These are phyloP conservation scores for Gaeumannomyces tritici DNA, from an alignment of 2,329 filamentous ascomycete genomes.

Conservation along the genomic window DNA sequence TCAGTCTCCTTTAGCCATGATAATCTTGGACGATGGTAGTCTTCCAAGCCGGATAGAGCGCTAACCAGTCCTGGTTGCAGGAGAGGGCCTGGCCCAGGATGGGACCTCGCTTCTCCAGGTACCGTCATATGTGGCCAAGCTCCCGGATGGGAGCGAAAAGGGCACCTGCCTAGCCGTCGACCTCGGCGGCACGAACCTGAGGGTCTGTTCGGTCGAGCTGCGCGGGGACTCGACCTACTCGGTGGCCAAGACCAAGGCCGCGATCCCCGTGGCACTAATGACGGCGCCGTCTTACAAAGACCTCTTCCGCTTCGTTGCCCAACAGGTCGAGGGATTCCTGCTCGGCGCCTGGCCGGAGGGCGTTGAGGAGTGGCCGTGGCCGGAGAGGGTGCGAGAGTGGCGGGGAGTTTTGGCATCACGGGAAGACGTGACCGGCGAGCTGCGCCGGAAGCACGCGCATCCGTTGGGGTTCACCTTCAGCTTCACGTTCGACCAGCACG, in stretches of 20 bases:
- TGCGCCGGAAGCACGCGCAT: slow-evolving; percentile 54
- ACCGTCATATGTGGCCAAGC: slow-evolving; percentile 86
- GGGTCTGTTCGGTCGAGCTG: slow-evolving; percentile 86
- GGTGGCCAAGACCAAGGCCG: slow-evolving; percentile 82
- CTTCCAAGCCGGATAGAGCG: neutral
- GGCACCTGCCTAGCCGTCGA: slow-evolving; percentile 93
- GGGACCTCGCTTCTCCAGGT: slow-evolving; percentile 49
- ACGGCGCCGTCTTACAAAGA: slow-evolving; percentile 72
- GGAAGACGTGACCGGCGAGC: slow-evolving; percentile 36
- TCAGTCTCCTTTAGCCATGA: neutral
- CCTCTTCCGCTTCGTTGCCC: slow-evolving; percentile 84
- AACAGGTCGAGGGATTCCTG: slow-evolving; percentile 87
- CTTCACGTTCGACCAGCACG: slow-evolving; percentile 87
- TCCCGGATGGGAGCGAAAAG: slow-evolving; percentile 95
- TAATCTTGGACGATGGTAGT: neutral
- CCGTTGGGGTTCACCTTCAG: slow-evolving; percentile 95
- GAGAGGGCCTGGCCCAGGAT: neutral
- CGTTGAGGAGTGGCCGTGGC: slow-evolving; percentile 27
- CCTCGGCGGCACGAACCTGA: slow-evolving; percentile 92
- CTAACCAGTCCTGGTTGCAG: neutral
- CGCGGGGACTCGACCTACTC: slow-evolving; percentile 92
- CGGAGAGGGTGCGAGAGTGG: neutral
- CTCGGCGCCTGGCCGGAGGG: slow-evolving; percentile 44
- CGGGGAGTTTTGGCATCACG: neutral
- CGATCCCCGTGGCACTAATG: slow-evolving; percentile 86